phyloP scores from a whole-genome alignment of 78 protist genomes.

The Speleostelium caveatum region DNA sequence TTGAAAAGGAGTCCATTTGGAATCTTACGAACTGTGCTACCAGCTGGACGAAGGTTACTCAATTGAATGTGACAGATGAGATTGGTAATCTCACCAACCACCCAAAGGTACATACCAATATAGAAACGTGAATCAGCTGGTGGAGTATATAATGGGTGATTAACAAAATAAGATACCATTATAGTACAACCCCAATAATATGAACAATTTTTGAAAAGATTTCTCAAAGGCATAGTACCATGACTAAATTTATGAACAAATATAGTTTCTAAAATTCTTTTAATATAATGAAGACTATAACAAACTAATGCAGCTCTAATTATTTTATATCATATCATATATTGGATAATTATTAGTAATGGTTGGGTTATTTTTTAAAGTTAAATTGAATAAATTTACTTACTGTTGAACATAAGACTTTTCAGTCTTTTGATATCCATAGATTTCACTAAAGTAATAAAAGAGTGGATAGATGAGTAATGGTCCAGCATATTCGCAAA shows the following conservation, averaged over 20 bases:
- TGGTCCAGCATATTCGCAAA: constrained; percentile 91
- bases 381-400: no score
- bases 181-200: constrained; percentile 91
- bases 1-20: constrained; percentile 83
- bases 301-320: constrained; percentile 58
- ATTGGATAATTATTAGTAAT: no score
- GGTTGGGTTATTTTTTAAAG: no score
- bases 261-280: constrained; percentile 88
- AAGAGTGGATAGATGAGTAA: constrained; percentile 76
- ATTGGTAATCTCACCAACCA: constrained; percentile 67
- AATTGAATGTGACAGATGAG: constrained; percentile 75
- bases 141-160: constrained; percentile 81
- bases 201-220: constrained; percentile 86
- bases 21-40: constrained; percentile 78
- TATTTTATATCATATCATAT: background rate
- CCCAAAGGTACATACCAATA: constrained; percentile 33
- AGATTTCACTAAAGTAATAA: constrained; percentile 53
- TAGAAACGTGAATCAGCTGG: constrained; percentile 15
- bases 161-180: constrained; percentile 75
- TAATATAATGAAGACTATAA: constrained; percentile 84
- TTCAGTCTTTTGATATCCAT: constrained; percentile 8
- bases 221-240: constrained; percentile 90
- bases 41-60: constrained; percentile 85
- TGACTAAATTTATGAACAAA: constrained; percentile 90
- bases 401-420: constrained; percentile 53